Evolutionary conservation across 2,329 filamentous ascomycete genomes (phyloP), one percentile per base, ranked within the genome.

Genomic region (Hypoxylon sp.): DNA sequence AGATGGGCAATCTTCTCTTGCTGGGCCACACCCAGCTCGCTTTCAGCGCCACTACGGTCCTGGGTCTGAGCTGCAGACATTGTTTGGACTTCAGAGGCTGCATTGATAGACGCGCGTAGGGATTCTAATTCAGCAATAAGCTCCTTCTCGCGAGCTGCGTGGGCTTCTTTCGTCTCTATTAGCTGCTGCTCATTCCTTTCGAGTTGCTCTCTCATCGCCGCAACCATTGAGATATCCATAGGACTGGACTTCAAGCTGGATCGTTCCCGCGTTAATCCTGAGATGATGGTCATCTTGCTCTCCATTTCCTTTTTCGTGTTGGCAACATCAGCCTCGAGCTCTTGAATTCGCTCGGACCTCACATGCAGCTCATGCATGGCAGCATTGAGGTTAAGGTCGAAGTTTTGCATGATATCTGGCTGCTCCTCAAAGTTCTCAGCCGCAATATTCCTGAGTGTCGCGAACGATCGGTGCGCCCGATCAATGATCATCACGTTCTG

Each of bases 221-320:
- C 91, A 30, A 98, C 90, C 69, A 97, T 89, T 0, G 93, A 94
- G 76, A 97, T 96, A 75, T 99, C 96, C 75, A 97, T 90, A 6
- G 93, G 91, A 22, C 91, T 91, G 2, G 77, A 86, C 76, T 95
- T 93, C 80, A 97, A 85, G 80, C 93, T 97, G 2, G 93, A 95
- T 63, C 96, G 86, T 79, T 99, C 96, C 56, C 96, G 90, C 2
- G 96, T 97, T 68, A 99, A 84, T 5, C 96, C 96, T 28, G 93
- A 93, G 72, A 99, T 98, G 75, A 99, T 94, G 28, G 93, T 92
- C 83, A 95, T 93, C 86, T 99, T 99, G 67, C 87, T 90, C 76
- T 99, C 96, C 91, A 98, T 97, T 78, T 99, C 96, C 81, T 93
- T 97, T 82, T 93, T 96, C 20, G 93, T 88, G 3, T 88, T 89